phyloP scores from a whole-genome alignment of 179 eudicot genomes.

The Gypsophila paniculata region DNA sequence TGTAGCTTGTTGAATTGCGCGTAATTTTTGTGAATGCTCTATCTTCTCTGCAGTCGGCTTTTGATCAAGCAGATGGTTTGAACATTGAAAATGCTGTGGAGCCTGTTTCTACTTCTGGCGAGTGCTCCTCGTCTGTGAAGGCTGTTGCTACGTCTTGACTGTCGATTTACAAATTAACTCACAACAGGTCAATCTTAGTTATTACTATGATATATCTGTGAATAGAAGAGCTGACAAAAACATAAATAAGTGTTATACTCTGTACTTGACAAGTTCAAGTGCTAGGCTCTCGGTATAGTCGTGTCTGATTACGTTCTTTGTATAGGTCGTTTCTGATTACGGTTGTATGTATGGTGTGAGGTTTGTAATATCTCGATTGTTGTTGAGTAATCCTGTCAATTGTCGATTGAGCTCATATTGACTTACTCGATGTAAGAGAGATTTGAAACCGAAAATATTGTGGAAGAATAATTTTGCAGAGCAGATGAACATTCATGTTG shows the following conservation, averaged over 20 bases:
- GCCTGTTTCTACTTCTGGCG: conserved; percentile 37
- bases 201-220: conserved; percentile 20
- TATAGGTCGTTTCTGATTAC: not conserved
- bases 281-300: conserved; percentile 14
- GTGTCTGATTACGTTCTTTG: not conserved
- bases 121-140: conserved; percentile 29
- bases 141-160: conserved; percentile 34
- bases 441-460: not conserved
- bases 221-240: conserved; percentile 24
- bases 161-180: not conserved
- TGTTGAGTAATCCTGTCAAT: not conserved
- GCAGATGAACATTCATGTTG: too few species aligned
- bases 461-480: not conserved
- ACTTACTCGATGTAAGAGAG: not conserved
- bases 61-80: conserved; percentile 50
- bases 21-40: not conserved
- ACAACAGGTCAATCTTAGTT: conserved; percentile 19
- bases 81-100: conserved; percentile 47
- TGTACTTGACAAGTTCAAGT: conserved; percentile 11
- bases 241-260: too few species aligned
- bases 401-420: conserved; percentile 1
- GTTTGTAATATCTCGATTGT: not conserved
- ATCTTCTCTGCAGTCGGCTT: conserved; percentile 31
- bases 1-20: not conserved
- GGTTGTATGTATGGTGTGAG: not conserved